These are phyloP conservation scores for Aspergillus coremiiformis DNA, from an alignment of 495 filamentous ascomycete species.

Conservation along the genomic window DNA sequence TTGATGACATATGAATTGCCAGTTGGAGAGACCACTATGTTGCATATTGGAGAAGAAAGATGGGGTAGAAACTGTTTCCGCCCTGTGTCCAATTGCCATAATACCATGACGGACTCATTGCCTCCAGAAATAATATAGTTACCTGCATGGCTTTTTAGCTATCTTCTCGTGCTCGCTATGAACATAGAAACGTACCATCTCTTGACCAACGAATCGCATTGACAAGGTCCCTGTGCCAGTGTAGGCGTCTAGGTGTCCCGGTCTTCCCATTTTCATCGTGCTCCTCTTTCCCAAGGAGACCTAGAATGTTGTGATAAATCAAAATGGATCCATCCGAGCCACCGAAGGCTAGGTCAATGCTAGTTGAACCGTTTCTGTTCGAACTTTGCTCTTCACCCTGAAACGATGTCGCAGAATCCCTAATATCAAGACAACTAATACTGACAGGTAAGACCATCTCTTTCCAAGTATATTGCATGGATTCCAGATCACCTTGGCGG, in stretches of 20 bases:
- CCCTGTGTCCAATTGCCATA: conserved; percentile 92
- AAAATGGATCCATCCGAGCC: conserved; percentile 66
- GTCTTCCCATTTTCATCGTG: conserved; percentile 35
- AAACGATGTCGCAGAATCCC: conserved; percentile 10
- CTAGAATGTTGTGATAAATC: conserved; percentile 65
- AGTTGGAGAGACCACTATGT: conserved; percentile 68
- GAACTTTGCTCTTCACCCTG: conserved; percentile 25
- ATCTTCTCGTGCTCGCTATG: background rate
- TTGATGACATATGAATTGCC: conserved; percentile 76
- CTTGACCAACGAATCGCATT: conserved; percentile 76
- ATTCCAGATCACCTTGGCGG: conserved; percentile 8
- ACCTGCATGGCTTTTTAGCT: conserved; percentile 44
- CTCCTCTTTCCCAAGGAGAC: conserved; percentile 41
- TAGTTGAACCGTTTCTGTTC: conserved; percentile 20
- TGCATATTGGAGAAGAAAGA: conserved; percentile 73
- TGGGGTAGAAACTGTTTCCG: conserved; percentile 77
- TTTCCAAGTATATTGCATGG: conserved; percentile 43
- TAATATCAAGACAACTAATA: conserved; percentile 31
- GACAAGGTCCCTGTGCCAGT: conserved; percentile 87
- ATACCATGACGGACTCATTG: conserved; percentile 76
- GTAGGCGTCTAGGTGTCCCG: conserved; percentile 45
- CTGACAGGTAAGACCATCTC: conserved; percentile 34
- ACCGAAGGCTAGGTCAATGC: conserved; percentile 67
- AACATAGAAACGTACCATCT: conserved; percentile 59
- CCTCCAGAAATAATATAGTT: conserved; percentile 95